A percentile compares a stretch with the other conserved stretches of the same genome.
phyloP scores from a whole-genome alignment of 805 yeast species.

The Candida piceae region DNA sequence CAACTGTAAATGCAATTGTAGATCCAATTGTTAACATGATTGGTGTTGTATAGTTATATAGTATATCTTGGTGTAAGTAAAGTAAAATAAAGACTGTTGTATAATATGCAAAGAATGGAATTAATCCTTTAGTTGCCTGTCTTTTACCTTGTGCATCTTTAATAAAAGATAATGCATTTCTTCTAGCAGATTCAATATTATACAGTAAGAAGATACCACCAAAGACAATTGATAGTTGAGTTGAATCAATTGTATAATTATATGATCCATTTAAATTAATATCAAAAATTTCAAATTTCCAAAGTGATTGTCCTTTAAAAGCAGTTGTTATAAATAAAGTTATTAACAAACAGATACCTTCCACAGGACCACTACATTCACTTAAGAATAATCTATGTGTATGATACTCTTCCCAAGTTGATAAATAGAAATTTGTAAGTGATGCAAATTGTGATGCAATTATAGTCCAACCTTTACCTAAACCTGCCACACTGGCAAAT shows the following conservation, averaged over 20 bases:
- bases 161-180: constrained; percentile 45
- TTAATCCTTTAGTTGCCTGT: constrained; percentile 46
- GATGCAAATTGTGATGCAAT: constrained; percentile 67
- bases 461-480: constrained; percentile 63
- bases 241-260: constrained; percentile 34
- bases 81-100: constrained; percentile 42
- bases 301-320: constrained; percentile 59
- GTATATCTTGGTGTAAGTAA: constrained; percentile 46
- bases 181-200: constrained; percentile 65
- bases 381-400: constrained; percentile 78
- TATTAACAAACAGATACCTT: constrained; percentile 71
- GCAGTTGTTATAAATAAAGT: constrained; percentile 59
- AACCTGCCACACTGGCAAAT: constrained; percentile 69
- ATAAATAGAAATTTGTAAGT: constrained; percentile 74
- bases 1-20: constrained; percentile 80
- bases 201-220: constrained; percentile 53
- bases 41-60: constrained; percentile 45
- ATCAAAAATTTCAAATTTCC: constrained; percentile 43
- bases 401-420: constrained; percentile 95
- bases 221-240: constrained; percentile 40
- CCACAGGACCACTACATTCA: constrained; percentile 89
- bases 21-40: constrained; percentile 67
- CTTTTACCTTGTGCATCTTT: constrained; percentile 28
- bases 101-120: constrained; percentile 63
- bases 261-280: constrained; percentile 39